Percentiles rank a stretch among this genome's conserved stretches.
Conservation (phyloP, 2,329 filamentous ascomycete species). For the Sporothrix protearum region DNA sequence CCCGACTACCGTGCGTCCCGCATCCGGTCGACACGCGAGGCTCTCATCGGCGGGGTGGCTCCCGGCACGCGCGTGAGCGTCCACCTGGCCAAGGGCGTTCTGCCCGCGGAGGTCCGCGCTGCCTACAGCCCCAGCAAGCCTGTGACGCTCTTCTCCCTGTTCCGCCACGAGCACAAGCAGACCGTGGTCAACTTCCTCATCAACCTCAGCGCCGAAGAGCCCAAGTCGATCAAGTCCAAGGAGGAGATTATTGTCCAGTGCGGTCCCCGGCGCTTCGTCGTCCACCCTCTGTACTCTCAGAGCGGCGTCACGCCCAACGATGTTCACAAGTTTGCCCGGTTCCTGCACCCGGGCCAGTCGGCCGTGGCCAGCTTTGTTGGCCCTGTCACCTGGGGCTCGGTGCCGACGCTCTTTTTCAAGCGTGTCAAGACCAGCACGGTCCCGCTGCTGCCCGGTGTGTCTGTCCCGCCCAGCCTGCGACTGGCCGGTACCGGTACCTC, state of each 20-base stretch:
- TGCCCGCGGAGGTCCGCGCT: slow-evolving; percentile 41
- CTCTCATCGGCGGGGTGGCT: slow-evolving; percentile 80
- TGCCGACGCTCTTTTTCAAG: slow-evolving; percentile 87
- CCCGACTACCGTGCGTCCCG: slow-evolving; percentile 85
- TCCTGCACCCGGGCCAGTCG: slow-evolving; percentile 83
- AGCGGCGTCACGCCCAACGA: slow-evolving; percentile 90
- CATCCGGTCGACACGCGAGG: slow-evolving; percentile 72
- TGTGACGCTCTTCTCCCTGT: slow-evolving; percentile 75
- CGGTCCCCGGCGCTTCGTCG: slow-evolving; percentile 77
- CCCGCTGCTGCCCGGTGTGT: slow-evolving; percentile 39
- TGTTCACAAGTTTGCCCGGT: slow-evolving; percentile 95
- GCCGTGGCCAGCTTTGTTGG: slow-evolving; percentile 87
- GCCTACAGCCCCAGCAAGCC: slow-evolving; percentile 56
- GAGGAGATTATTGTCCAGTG: slow-evolving; percentile 89
- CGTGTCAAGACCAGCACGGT: slow-evolving; percentile 44
- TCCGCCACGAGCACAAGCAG: slow-evolving; percentile 93
- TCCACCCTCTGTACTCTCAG: slow-evolving; percentile 88
- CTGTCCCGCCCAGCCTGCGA: slow-evolving; percentile 48
- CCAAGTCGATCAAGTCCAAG: slow-evolving; percentile 80
- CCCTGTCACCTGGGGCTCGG: slow-evolving; percentile 87
- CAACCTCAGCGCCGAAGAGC: slow-evolving; percentile 73
- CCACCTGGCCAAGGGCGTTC: slow-evolving; percentile 49
- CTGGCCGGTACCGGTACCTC: slow-evolving; percentile 86
- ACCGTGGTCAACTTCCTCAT: slow-evolving; percentile 87
- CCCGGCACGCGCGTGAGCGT: slow-evolving; percentile 81